Percentiles rank a stretch among this genome's conserved stretches.
Conservation (phyloP, 1,284 basidiomycete genomes). For the Xanthoconium separans region DNA sequence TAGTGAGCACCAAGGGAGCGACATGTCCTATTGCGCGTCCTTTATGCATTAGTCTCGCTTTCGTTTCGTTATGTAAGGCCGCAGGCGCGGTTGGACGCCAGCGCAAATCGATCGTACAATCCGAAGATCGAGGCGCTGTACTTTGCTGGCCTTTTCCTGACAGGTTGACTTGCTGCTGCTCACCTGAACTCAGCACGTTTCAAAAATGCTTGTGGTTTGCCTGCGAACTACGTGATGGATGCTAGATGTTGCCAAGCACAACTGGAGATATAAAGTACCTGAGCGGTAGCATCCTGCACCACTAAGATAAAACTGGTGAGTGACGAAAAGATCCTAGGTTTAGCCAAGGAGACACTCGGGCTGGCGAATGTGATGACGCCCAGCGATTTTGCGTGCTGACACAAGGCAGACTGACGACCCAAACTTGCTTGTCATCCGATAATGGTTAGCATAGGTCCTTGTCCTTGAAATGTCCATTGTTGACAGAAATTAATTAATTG, state of each 20-base stretch:
- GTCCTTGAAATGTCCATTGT: no score
- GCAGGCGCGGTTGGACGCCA: no score
- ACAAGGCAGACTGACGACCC: no score
- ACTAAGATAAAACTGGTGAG: not conserved
- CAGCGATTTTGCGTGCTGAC: no score
- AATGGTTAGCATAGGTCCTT: no score
- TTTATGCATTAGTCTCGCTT: no score
- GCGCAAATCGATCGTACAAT: not conserved
- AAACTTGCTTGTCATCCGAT: no score
- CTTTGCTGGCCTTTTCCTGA: not conserved
- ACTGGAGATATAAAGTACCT: not conserved
- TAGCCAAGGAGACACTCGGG: not conserved
- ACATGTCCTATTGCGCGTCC: no score
- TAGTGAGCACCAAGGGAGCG: no score
- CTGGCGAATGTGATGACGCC: no score
- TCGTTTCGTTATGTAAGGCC: no score
- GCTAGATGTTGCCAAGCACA: not conserved
- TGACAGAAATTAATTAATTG: no score
- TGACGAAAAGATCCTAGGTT: not conserved
- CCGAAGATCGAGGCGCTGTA: not conserved
- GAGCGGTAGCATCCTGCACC: not conserved
- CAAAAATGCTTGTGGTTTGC: not conserved
- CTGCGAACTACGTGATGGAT: not conserved
- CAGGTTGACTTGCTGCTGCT: not conserved
- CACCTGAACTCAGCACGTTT: not conserved